Evolutionary conservation across 495 filamentous ascomycete species (phyloP).

Genomic region (Lophium mytilinum): DNA sequence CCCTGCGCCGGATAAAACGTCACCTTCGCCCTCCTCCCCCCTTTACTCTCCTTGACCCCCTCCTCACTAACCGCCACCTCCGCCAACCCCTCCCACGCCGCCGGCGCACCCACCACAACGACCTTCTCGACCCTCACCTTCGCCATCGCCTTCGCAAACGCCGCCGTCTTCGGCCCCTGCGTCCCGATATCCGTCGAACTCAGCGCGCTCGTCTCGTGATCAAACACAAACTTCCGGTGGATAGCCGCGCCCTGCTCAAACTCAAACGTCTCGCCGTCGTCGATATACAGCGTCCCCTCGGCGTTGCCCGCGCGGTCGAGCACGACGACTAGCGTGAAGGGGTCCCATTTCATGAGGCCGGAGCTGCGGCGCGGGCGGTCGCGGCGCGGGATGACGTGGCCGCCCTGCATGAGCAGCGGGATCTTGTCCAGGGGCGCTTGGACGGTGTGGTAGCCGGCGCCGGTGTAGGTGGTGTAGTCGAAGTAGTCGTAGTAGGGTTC

Average conservation of each 20-base stretch:
- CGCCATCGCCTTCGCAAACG: slow-evolving; percentile 68
- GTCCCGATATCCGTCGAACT: slow-evolving; percentile 43
- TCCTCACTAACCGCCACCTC: slow-evolving; percentile 62
- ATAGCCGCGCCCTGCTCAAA: slow-evolving; percentile 79
- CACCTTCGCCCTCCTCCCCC: slow-evolving; percentile 45
- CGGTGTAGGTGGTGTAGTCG: slow-evolving; percentile 65
- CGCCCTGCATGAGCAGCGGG: slow-evolving; percentile 82
- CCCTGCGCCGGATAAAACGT: slow-evolving; percentile 51
- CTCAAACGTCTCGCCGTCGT: slow-evolving; percentile 90
- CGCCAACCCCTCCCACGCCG: slow-evolving; percentile 59
- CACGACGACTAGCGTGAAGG: slow-evolving; percentile 80
- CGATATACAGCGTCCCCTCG: slow-evolving; percentile 76
- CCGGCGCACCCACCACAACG: slow-evolving; percentile 68
- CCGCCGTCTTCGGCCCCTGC: slow-evolving; percentile 56
- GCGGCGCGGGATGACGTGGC: slow-evolving; percentile 83
- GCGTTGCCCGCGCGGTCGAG: slow-evolving; percentile 64
- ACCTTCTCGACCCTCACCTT: slow-evolving; percentile 73
- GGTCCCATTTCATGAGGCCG: slow-evolving; percentile 86
- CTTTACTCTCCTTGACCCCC: slow-evolving; percentile 45
- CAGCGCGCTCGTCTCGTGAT: slow-evolving; percentile 44
- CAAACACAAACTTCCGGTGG: slow-evolving; percentile 66
- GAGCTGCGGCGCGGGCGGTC: slow-evolving; percentile 78
- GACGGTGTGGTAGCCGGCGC: slow-evolving; percentile 54
- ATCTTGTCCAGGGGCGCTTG: slow-evolving; percentile 75
- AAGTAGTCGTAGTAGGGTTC: slow-evolving; percentile 94